phyloP scores from a whole-genome alignment of 352 stramenopile genomes.

The Phytopythium sindhum region DNA sequence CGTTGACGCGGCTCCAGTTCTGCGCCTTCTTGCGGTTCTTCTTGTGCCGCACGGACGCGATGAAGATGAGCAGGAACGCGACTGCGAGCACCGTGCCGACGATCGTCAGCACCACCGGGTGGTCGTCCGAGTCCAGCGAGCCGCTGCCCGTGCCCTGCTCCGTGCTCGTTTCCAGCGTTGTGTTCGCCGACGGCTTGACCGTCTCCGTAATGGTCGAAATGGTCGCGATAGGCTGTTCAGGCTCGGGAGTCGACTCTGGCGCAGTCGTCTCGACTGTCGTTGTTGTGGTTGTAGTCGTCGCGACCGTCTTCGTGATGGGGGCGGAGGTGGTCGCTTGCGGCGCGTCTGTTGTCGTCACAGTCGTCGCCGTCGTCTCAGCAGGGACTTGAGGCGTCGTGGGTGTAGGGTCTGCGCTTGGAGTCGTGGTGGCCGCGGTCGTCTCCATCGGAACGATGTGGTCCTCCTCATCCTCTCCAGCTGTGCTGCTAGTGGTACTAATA shows the following conservation, averaged over 20 bases:
- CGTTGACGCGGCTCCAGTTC: constrained; percentile 71
- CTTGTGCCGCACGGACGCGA: constrained; percentile 60
- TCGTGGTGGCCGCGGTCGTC: constrained; percentile 8
- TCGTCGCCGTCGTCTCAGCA: constrained; percentile 9
- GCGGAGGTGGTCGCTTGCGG: neutral
- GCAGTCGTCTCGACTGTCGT: constrained; percentile 6
- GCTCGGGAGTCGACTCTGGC: neutral
- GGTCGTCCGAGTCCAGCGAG: constrained; percentile 20
- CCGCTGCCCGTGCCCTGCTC: neutral
- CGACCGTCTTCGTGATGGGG: neutral
- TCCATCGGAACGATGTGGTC: constrained; percentile 5
- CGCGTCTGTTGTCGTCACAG: constrained; percentile 1
- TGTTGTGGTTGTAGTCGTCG: neutral
- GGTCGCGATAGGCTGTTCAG: constrained; percentile 11
- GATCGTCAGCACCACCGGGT: constrained; percentile 72
- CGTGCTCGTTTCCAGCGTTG: neutral
- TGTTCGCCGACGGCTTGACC: constrained; percentile 1
- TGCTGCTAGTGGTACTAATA: constrained; percentile 7
- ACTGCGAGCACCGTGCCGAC: constrained; percentile 68
- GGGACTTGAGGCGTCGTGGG: neutral
- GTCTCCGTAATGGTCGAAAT: constrained; percentile 11
- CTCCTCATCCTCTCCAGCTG: constrained; percentile 11
- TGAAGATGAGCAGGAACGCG: constrained; percentile 64
- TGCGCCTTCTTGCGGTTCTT: constrained; percentile 49
- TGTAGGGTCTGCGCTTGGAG: neutral